Base-by-base conservation (phyloP, 108 stramenopile species). In the Pseudonitzschia delicatissima region DNA sequence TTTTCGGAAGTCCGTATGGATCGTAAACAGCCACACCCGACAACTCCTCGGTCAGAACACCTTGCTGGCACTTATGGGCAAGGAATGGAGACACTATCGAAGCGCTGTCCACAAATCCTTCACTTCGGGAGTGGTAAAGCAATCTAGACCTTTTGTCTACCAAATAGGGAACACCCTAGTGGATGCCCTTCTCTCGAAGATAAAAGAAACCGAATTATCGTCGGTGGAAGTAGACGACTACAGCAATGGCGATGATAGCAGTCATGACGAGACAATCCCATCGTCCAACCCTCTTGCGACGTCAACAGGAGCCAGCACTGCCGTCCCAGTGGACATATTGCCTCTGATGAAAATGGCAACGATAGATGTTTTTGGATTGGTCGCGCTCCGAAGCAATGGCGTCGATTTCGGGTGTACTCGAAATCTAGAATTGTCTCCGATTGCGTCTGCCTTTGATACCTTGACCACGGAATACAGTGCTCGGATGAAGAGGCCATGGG, bases 11-110 rank as follows among this genome's bases (percentile, higher is more conserved):
- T 26, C 51, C 20, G 23, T 37, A 20, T 40, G 50, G 59, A n/a
- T 65, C 5, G 26, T 69, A 55, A 28, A 62, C 36, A 45, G 20
- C 8, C 76, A 68, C 42, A 55, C 60, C 17, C 23, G 31, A 37
- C 18, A 64, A 31, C 28, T 72, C 28, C 52, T 71, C 57, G 75
- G 75, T 9, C 42, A 28, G 23, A 27, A 47, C 21, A 67, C 55
- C 27, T 20, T 76, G 5, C 34, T 37, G 23, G 12, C 45, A 1
- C 35, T 72, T 0, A 76, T 47, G 18, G 70, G 70, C 34, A 71
- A 67, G 18, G 75, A 76, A 18, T 76, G 75, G 75, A 66, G 65
- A 42, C 20, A 44, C 8, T 49, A 76, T 37, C 75, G 70, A 11
- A 34, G 33, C 27, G 59, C 66, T 7, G 42, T 76, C 3, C 39